These are phyloP conservation scores for Rutstroemia sp. DNA, from an alignment of 2,329 filamentous ascomycete genomes.

Conservation along the genomic window DNA sequence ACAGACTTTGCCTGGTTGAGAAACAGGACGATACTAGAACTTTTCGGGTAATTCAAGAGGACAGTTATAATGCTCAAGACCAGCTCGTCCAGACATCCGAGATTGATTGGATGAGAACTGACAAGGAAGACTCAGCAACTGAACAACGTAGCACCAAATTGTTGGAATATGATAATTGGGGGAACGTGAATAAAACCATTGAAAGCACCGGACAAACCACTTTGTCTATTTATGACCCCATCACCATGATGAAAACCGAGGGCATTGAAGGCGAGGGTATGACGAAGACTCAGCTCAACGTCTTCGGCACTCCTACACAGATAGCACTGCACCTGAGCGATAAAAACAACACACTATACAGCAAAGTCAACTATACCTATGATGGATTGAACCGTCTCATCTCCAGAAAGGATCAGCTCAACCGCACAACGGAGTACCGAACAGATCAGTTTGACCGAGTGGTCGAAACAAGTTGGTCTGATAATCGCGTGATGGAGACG, in stretches of 20 bases:
- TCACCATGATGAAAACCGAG: background rate
- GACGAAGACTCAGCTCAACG: background rate
- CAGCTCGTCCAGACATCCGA: background rate
- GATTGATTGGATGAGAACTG: constrained; percentile 3
- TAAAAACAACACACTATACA: background rate
- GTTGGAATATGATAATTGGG: constrained; percentile 4
- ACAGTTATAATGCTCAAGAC: constrained; percentile 4
- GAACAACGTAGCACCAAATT: background rate
- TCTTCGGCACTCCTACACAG: background rate
- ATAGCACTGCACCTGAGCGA: background rate
- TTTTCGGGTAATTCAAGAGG: background rate
- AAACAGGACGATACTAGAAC: background rate
- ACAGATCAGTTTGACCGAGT: constrained; percentile 3
- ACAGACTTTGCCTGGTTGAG: background rate
- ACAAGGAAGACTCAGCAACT: background rate
- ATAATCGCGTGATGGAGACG: constrained; percentile 1
- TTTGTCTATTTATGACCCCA: background rate
- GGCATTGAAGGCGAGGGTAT: constrained; percentile 4
- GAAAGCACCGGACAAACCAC: background rate
- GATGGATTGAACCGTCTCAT: background rate
- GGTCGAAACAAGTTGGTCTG: background rate
- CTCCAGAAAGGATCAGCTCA: background rate
- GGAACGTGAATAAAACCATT: background rate
- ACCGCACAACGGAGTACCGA: constrained; percentile 1
- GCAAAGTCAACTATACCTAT: constrained; percentile 7